These are phyloP conservation scores for Metschnikowia amazonensis DNA, from an alignment of 805 yeast species.

Conservation along the genomic window DNA sequence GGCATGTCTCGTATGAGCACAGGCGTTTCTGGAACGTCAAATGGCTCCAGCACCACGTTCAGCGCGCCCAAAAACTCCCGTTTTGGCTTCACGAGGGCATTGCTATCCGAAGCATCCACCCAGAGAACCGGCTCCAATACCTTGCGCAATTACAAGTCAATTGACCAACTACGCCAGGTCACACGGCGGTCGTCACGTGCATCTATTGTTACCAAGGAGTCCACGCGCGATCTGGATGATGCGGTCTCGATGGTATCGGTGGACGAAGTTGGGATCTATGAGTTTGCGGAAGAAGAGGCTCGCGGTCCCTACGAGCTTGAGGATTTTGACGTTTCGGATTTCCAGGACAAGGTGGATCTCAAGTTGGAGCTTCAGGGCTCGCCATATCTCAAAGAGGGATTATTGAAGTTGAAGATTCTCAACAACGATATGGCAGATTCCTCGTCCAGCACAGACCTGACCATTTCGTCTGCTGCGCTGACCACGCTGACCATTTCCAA, in stretches of 20 bases:
- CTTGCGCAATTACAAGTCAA: conserved; percentile 25
- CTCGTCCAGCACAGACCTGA: conserved; percentile 4
- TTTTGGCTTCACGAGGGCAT: conserved; percentile 41
- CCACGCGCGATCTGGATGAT: conserved; percentile 27
- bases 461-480: conserved; percentile 11
- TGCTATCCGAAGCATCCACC: conserved; percentile 27
- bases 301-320: conserved; percentile 26
- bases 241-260: conserved; percentile 34
- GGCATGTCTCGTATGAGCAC: conserved; percentile 30
- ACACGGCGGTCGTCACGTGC: conserved; percentile 33
- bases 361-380: conserved; percentile 66
- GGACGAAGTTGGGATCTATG: conserved; percentile 24
- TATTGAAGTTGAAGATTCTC: conserved; percentile 42
- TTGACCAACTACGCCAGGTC: conserved; percentile 26
- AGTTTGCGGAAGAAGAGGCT: conserved; percentile 13
- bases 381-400: conserved; percentile 76
- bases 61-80: conserved; percentile 16
- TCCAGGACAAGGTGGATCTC: conserved; percentile 51
- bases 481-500: conserved; percentile 11
- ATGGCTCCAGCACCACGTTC: not conserved
- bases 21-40: conserved; percentile 27
- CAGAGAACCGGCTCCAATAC: conserved; percentile 17
- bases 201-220: conserved; percentile 32
- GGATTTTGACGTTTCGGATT: conserved; percentile 37
- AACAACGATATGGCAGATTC: conserved; percentile 37